Evolutionary conservation across 257 asterid species (phyloP).

Genomic region (Craterostigma plantagineum): DNA sequence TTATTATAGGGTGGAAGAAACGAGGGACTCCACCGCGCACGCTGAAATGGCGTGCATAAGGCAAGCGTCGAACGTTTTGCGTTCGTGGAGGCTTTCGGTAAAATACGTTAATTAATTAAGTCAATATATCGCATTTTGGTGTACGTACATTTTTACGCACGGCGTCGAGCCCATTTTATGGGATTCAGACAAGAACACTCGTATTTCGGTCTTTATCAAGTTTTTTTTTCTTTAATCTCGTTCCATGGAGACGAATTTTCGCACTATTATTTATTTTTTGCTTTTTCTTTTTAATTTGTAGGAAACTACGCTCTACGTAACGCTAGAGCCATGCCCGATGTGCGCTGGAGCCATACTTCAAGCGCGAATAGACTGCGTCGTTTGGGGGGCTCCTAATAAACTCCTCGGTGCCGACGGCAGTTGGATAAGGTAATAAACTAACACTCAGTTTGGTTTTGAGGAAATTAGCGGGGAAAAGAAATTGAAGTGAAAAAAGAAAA

Average conservation of each 20-base stretch:
- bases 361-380: slow-evolving; percentile 81
- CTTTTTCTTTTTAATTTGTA: slow-evolving; percentile 5
- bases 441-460: too few species aligned
- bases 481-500: too few species aligned
- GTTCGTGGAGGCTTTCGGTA: slow-evolving; percentile 95
- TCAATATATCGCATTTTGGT: not conserved
- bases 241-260: too few species aligned
- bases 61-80: slow-evolving; percentile 67
- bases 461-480: too few species aligned
- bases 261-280: too few species aligned
- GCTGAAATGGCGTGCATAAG: slow-evolving; percentile 95
- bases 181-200: too few species aligned
- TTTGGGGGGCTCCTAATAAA: slow-evolving; percentile 98
- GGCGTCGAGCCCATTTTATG: too few species aligned
- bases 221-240: too few species aligned
- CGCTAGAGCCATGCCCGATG: slow-evolving; percentile 99
- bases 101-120: not conserved
- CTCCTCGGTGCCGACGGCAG: slow-evolving; percentile 99
- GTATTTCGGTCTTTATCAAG: too few species aligned
- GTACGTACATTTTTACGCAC: too few species aligned
- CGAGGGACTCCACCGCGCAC: slow-evolving; percentile 95
- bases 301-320: slow-evolving; percentile 77
- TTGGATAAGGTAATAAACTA: slow-evolving; percentile 79
- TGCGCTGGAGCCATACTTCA: slow-evolving; percentile 99
- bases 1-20: slow-evolving; percentile 76